Evolutionary conservation across 2,329 filamentous ascomycete species (phyloP).

Genomic region (Dothideomycetes sp.): DNA sequence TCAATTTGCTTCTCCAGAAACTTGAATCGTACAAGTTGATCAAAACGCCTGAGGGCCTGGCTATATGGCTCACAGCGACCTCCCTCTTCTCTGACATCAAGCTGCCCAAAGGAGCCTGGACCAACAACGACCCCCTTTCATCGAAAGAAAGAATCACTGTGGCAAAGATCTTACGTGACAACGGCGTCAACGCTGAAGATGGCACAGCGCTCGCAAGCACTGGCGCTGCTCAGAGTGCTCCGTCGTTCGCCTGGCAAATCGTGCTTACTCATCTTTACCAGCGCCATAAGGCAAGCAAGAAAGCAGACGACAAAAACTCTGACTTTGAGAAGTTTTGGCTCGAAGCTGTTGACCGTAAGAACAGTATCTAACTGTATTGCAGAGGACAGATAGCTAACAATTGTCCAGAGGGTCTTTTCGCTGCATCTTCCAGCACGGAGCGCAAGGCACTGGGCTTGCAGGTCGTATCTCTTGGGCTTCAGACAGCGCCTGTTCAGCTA

Average conservation of each 20-base stretch:
- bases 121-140: conserved; percentile 60
- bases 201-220: conserved; percentile 34
- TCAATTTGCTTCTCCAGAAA: conserved; percentile 18
- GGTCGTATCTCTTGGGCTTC: conserved; percentile 63
- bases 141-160: conserved; percentile 59
- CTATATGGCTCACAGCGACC: conserved; percentile 70
- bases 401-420: conserved; percentile 66
- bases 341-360: conserved; percentile 69
- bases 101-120: conserved; percentile 64
- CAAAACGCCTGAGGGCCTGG: conserved; percentile 79
- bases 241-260: conserved; percentile 82
- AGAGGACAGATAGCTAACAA: conserved; percentile 16
- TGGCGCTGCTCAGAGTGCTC: conserved; percentile 67
- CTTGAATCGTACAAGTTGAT: conserved; percentile 48
- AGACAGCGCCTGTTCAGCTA: conserved; percentile 41
- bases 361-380: background rate
- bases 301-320: conserved; percentile 7
- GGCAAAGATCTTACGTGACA: conserved; percentile 72
- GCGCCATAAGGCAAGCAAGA: conserved; percentile 21
- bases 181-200: conserved; percentile 42
- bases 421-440: conserved; percentile 69
- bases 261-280: conserved; percentile 46
- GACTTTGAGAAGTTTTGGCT: conserved; percentile 74
- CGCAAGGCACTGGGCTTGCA: conserved; percentile 90
- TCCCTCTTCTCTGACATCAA: conserved; percentile 53